phyloP scores from a whole-genome alignment of 345 rosid genomes.

The Eucalyptus regnans region DNA sequence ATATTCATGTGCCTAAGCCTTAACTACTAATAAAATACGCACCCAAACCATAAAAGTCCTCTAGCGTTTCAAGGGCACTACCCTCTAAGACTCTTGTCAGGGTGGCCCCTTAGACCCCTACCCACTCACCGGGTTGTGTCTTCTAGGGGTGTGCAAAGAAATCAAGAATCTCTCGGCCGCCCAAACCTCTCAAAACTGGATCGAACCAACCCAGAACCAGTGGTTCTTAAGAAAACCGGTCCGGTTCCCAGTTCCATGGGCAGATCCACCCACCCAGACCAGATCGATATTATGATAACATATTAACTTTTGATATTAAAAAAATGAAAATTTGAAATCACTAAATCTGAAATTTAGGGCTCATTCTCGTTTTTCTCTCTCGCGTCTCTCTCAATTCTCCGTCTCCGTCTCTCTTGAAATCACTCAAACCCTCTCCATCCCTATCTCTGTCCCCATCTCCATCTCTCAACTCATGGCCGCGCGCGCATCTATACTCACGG shows the following conservation, averaged over 20 bases:
- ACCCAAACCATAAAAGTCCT: neutral
- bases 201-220: accelerated
- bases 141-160: neutral
- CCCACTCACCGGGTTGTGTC: neutral
- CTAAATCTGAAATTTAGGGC: neutral
- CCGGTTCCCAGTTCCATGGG: neutral
- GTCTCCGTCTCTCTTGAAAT: neutral
- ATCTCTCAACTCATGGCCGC: neutral
- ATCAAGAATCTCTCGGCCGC: accelerated
- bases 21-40: neutral
- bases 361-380: neutral
- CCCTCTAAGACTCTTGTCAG: too few species aligned
- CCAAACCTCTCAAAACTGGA: neutral
- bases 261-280: accelerated
- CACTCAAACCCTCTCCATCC: neutral
- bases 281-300: too few species aligned
- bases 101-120: too few species aligned
- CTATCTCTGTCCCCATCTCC: neutral
- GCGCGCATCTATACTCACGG: accelerated
- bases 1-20: neutral
- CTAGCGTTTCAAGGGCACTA: too few species aligned
- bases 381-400: neutral
- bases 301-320: too few species aligned
- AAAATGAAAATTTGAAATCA: neutral
- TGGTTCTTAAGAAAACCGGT: neutral